Evolutionary conservation across 2,329 filamentous ascomycete genomes (phyloP).

Genomic region (Claviceps sp.): DNA sequence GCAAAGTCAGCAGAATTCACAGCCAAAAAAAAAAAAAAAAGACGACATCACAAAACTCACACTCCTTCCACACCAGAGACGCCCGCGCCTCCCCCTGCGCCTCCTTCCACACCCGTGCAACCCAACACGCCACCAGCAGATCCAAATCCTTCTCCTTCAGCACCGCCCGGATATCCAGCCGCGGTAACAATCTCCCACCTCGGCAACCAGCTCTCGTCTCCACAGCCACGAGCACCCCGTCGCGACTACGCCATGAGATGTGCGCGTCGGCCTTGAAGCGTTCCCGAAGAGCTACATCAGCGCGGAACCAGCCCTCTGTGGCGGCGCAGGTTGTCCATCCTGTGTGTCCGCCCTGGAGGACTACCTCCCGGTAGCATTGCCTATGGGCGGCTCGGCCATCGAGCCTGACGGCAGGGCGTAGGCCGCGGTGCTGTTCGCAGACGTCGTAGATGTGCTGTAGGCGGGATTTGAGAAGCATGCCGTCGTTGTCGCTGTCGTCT

Average conservation of each 20-base stretch:
- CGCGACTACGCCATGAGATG: constrained; percentile 13
- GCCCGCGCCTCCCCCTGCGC: constrained; percentile 12
- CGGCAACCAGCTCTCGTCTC: constrained; percentile 13
- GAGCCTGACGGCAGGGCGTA: constrained; percentile 9
- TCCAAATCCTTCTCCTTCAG: constrained; percentile 16
- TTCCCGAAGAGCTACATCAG: constrained; percentile 9
- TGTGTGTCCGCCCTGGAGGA: constrained; percentile 9
- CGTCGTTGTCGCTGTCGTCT: not conserved
- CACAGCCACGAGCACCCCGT: constrained; percentile 12
- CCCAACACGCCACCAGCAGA: constrained; percentile 17
- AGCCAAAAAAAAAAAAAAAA: too few relatives aligned
- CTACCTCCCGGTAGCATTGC: constrained; percentile 9
- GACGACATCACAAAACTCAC: constrained; percentile 6
- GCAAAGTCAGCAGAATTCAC: too few relatives aligned
- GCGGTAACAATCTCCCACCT: constrained; percentile 8
- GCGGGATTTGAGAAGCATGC: constrained; percentile 9
- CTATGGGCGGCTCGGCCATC: constrained; percentile 11
- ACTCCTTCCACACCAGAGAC: constrained; percentile 13
- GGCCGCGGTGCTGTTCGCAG: constrained; percentile 1
- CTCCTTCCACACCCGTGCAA: constrained; percentile 16
- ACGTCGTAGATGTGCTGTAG: constrained; percentile 19
- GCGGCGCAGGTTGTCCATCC: constrained; percentile 11
- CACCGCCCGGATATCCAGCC: constrained; percentile 10
- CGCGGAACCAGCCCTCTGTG: constrained; percentile 11
- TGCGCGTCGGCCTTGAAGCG: constrained; percentile 12